phyloP scores from a whole-genome alignment of 2,329 filamentous ascomycete genomes.

The Botrytis medusae region DNA sequence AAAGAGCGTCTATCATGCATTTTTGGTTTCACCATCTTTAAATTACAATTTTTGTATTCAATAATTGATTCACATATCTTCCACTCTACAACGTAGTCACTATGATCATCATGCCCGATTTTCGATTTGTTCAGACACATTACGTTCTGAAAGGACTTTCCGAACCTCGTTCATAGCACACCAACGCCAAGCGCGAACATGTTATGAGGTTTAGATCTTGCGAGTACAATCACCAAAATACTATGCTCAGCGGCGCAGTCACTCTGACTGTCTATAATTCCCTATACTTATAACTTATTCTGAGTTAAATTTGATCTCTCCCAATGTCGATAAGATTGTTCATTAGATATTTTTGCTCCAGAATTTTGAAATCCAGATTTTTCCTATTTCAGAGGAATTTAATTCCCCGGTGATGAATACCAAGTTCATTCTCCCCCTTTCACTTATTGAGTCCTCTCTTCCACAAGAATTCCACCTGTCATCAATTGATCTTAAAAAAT shows the following conservation, averaged over 20 bases:
- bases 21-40: too few relatives aligned
- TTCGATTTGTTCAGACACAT: background rate
- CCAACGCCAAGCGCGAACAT: background rate
- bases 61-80: background rate
- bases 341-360: background rate
- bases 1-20: too few relatives aligned
- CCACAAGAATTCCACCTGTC: background rate
- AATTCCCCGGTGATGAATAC: background rate
- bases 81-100: background rate
- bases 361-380: background rate
- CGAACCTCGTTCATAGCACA: background rate
- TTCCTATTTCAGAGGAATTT: background rate
- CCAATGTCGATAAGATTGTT: background rate
- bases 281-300: background rate
- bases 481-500: background rate
- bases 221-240: background rate
- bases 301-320: background rate
- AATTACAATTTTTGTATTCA: background rate
- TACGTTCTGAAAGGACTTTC: fast-evolving
- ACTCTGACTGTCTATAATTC: background rate
- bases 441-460: background rate
- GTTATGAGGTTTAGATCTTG: background rate
- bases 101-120: background rate
- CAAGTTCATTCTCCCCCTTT: background rate
- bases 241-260: background rate